These are phyloP conservation scores for Phyllosticta capitalensis DNA, from an alignment of 2,329 filamentous ascomycete species.

Conservation along the genomic window DNA sequence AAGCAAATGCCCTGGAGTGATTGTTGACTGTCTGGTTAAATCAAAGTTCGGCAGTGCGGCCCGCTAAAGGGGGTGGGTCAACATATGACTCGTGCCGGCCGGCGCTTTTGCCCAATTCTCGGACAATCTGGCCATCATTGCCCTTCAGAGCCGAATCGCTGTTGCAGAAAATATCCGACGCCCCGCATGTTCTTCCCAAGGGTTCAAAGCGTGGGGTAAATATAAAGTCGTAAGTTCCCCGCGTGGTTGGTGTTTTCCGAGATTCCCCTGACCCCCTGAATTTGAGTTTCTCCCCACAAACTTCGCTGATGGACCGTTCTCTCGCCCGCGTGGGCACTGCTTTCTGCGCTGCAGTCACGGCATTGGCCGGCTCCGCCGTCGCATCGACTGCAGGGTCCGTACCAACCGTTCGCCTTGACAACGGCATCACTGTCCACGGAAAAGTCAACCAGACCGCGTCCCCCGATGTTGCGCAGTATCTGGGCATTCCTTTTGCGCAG, in stretches of 20 bases:
- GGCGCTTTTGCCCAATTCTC: not conserved
- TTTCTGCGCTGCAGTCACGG: not conserved
- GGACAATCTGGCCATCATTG: not conserved
- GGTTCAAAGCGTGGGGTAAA: not conserved
- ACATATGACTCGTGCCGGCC: not conserved
- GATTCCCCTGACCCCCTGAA: not conserved
- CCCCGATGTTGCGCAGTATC: slow-evolving; percentile 21
- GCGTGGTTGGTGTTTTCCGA: not conserved
- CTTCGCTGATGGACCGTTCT: not conserved
- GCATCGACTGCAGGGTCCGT: not conserved
- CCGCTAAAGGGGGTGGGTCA: not conserved
- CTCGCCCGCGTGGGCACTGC: not conserved
- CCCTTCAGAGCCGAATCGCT: not conserved
- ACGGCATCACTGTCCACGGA: slow-evolving; percentile 1
- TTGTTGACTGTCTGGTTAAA: not conserved
- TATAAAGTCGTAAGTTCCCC: not conserved
- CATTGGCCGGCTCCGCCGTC: not conserved
- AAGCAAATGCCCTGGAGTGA: too few species aligned
- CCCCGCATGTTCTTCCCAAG: not conserved
- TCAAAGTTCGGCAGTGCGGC: not conserved
- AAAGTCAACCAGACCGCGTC: slow-evolving; percentile 18
- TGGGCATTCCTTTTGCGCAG: slow-evolving; percentile 29
- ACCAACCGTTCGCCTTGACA: not conserved
- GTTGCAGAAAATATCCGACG: not conserved
- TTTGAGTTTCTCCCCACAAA: not conserved